phyloP scores from a whole-genome alignment of 331 rosid species.

The Acacia concinna region DNA sequence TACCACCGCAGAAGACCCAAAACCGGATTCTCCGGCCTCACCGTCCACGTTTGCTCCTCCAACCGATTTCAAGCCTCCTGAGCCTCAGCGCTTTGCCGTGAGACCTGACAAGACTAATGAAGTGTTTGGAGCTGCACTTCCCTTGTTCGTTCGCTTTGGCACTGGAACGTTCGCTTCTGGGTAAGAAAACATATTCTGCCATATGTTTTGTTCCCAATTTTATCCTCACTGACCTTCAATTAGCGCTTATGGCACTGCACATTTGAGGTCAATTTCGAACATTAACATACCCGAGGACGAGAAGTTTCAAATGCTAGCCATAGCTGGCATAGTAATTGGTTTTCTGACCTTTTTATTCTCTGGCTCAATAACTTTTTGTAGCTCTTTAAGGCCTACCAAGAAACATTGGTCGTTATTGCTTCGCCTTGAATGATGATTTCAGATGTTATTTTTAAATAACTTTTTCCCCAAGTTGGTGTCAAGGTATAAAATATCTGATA shows the following conservation, averaged over 20 bases:
- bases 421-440: background rate
- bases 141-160: slow-evolving; percentile 75
- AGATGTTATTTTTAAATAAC: background rate
- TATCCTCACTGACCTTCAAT: background rate
- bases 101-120: slow-evolving; percentile 64
- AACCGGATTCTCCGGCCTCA: slow-evolving; percentile 32
- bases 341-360: background rate
- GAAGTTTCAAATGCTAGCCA: background rate
- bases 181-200: slow-evolving; percentile 37
- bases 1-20: slow-evolving; percentile 38
- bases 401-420: background rate
- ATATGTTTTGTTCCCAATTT: background rate
- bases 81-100: slow-evolving; percentile 75
- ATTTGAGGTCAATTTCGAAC: background rate
- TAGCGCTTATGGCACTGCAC: background rate
- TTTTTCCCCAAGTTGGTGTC: background rate
- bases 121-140: slow-evolving; percentile 61
- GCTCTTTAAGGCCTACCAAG: background rate
- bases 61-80: slow-evolving; percentile 81
- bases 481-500: background rate
- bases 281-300: background rate
- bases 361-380: background rate
- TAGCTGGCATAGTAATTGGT: background rate
- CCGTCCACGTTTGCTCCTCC: slow-evolving; percentile 61
- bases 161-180: slow-evolving; percentile 85